Percentiles rank a stretch among this genome's conserved stretches.
Evolutionary conservation across 2,329 filamentous ascomycete species (phyloP).

Genomic region (Stagonosporopsis vannaccii): DNA sequence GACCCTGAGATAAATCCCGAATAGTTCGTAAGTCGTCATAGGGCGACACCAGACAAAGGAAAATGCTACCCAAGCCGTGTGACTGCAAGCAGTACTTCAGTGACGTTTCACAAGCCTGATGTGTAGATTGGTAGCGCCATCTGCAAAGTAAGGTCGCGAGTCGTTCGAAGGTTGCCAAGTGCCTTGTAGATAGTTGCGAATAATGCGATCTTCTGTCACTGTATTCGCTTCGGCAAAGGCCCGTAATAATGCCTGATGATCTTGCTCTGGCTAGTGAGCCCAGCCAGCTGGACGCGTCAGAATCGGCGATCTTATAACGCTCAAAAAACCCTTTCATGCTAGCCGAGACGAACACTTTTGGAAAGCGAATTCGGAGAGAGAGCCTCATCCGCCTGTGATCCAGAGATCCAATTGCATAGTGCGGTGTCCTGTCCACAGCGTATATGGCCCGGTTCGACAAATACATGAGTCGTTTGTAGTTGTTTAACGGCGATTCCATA

Average conservation of each 20-base stretch:
- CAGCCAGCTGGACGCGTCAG: constrained; percentile 1
- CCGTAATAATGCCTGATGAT: neutral
- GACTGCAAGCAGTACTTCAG: neutral
- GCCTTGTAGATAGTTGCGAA: neutral
- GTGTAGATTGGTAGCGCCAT: neutral
- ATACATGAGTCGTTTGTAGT: neutral
- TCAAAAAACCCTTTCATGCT: neutral
- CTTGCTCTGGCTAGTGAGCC: neutral
- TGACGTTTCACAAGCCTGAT: neutral
- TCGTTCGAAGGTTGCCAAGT: neutral
- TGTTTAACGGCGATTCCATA: neutral
- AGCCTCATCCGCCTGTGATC: neutral
- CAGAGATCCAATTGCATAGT: neutral
- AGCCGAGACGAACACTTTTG: neutral
- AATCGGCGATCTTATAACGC: neutral
- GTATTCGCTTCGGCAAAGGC: neutral
- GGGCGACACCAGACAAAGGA: neutral
- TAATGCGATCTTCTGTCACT: neutral
- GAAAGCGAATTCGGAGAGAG: neutral
- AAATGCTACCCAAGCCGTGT: neutral
- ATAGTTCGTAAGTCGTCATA: neutral
- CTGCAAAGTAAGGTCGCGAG: neutral
- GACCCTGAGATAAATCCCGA: neutral
- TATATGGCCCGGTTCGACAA: neutral
- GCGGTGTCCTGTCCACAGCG: neutral